Conservation (phyloP, 2,329 filamentous ascomycete species). For the Colletotrichum siamense region DNA sequence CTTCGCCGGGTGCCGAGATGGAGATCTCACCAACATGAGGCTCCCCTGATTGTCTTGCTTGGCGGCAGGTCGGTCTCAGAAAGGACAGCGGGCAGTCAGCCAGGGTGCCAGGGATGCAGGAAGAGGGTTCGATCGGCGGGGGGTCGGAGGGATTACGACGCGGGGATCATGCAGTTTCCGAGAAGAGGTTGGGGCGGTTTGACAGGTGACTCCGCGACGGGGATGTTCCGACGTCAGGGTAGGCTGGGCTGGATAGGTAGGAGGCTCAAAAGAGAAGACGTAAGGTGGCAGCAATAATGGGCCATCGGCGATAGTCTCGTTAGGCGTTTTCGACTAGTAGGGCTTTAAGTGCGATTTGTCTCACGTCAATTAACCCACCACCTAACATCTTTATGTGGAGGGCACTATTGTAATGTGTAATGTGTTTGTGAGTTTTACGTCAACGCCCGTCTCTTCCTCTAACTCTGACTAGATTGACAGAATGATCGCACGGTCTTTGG, state of each 20-base stretch:
- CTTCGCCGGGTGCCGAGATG: not conserved
- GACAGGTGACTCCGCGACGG: conserved; percentile 4
- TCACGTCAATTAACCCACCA: not conserved
- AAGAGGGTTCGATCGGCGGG: conserved; percentile 1
- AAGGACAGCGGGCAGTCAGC: not conserved
- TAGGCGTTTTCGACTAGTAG: not conserved
- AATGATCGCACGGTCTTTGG: not conserved
- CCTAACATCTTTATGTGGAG: not conserved
- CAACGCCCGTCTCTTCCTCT: not conserved
- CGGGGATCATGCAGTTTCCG: conserved; percentile 16
- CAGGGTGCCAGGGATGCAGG: not conserved
- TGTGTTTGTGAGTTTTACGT: not conserved
- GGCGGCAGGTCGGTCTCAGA: conserved; percentile 8
- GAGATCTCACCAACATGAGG: conserved; percentile 2
- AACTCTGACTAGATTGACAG: not conserved
- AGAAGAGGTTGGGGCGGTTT: not conserved
- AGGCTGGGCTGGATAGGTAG: not conserved
- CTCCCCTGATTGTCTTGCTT: not conserved
- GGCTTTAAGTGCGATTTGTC: not conserved
- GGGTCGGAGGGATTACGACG: not conserved
- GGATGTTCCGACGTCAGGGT: not conserved
- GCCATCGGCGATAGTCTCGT: not conserved
- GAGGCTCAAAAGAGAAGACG: not conserved
- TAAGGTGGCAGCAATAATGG: not conserved
- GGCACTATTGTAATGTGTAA: not conserved